These are phyloP conservation scores for Suillus sp. DNA, from an alignment of 768 basidiomycete genomes.

Conservation along the genomic window DNA sequence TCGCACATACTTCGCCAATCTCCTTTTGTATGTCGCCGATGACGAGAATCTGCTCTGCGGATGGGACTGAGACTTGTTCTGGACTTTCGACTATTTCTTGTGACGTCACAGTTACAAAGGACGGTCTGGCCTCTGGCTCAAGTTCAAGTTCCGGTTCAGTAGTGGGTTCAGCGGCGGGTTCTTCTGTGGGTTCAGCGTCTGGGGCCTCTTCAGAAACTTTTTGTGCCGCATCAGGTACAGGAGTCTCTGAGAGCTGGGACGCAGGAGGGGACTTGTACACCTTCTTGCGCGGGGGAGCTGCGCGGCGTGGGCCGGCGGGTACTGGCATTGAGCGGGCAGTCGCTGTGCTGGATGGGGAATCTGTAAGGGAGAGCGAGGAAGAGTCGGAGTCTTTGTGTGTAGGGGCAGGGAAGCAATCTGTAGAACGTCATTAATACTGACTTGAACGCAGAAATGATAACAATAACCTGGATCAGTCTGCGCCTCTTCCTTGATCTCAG, in stretches of 20 bases:
- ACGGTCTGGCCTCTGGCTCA: not conserved
- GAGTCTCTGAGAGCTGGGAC: conserved; percentile 28
- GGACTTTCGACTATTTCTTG: conserved; percentile 7
- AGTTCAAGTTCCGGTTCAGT: not conserved
- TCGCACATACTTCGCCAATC: conserved; percentile 13
- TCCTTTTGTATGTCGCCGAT: conserved; percentile 19
- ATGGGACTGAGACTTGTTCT: conserved; percentile 9
- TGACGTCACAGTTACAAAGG: conserved; percentile 9
- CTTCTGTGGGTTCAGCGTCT: not conserved
- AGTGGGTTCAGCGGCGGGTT: not conserved
- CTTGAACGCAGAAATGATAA: not conserved
- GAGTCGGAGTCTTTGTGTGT: conserved; percentile 24
- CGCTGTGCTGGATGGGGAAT: conserved; percentile 22
- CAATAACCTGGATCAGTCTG: conserved; percentile 23
- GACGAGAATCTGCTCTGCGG: conserved; percentile 10
- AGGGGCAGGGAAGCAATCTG: conserved; percentile 19
- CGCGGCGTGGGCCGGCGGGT: conserved; percentile 70
- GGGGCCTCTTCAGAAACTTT: not conserved
- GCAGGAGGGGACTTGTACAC: conserved; percentile 52
- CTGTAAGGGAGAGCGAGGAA: conserved; percentile 29
- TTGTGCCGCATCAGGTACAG: conserved; percentile 21
- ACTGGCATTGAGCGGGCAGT: conserved; percentile 65
- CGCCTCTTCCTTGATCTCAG: conserved; percentile 12
- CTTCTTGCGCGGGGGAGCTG: conserved; percentile 75
- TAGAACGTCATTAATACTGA: conserved; percentile 26